phyloP scores from a whole-genome alignment of 345 rosid genomes.

The Schrenkiella parvula region DNA sequence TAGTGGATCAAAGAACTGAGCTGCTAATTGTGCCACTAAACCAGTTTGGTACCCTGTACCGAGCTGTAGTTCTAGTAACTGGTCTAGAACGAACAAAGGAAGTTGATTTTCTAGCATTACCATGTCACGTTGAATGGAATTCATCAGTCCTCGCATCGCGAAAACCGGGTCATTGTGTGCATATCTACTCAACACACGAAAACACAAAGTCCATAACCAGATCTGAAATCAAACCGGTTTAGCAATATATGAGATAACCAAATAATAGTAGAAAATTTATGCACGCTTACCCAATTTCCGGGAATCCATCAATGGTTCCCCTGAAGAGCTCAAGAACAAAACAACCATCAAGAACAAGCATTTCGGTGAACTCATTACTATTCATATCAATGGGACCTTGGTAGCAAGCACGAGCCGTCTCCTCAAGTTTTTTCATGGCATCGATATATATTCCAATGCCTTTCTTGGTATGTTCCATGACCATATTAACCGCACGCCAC shows the following conservation, averaged over 20 bases:
- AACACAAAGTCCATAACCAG: neutral
- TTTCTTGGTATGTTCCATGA: slow-evolving; percentile 52
- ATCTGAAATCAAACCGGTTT: neutral
- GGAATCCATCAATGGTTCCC: slow-evolving; percentile 71
- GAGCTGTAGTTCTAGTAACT: slow-evolving; percentile 59
- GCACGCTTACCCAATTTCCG: slow-evolving; percentile 38
- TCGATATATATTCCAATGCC: slow-evolving; percentile 55
- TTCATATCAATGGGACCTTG: slow-evolving; percentile 50
- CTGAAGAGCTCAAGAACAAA: slow-evolving; percentile 70
- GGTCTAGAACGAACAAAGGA: slow-evolving; percentile 71
- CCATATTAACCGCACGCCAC: slow-evolving; percentile 66
- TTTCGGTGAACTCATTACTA: slow-evolving; percentile 74
- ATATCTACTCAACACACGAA: slow-evolving; percentile 30
- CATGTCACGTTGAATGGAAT: slow-evolving; percentile 84
- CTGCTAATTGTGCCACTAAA: slow-evolving; percentile 51
- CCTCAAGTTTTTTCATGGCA: slow-evolving; percentile 60
- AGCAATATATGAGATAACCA: neutral
- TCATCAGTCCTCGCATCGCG: slow-evolving; percentile 86
- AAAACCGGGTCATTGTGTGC: slow-evolving; percentile 72
- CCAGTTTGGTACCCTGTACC: slow-evolving; percentile 56
- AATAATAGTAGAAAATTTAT: neutral
- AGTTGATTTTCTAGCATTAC: slow-evolving; percentile 84
- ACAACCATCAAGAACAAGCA: slow-evolving; percentile 86
- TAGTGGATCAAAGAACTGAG: slow-evolving; percentile 71
- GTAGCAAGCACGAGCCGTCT: slow-evolving; percentile 59